A percentile compares a stretch with the other conserved stretches of the same genome.
phyloP scores from a whole-genome alignment of 2,329 filamentous ascomycete species.

The Fonsecaea erecta region DNA sequence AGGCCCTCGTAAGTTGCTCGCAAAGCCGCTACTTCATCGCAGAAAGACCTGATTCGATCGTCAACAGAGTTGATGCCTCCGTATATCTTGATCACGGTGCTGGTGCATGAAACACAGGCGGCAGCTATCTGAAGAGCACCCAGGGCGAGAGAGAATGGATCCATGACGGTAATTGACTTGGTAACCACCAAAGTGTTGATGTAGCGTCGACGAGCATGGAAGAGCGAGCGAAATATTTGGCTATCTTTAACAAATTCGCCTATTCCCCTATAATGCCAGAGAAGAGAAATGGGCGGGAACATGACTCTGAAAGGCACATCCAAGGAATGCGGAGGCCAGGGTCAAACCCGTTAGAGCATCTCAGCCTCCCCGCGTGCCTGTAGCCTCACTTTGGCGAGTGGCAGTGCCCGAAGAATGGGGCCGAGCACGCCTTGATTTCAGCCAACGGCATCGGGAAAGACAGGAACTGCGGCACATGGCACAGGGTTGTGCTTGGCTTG shows the following conservation, averaged over 20 bases:
- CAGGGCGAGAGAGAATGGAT: constrained; percentile 28
- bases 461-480: not conserved
- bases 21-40: constrained; percentile 32
- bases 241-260: not conserved
- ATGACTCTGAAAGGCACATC: not conserved
- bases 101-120: constrained; percentile 30
- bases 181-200: not conserved
- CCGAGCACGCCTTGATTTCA: not conserved
- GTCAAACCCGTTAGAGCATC: constrained; percentile 59
- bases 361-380: constrained; percentile 44
- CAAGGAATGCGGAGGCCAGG: not conserved
- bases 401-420: constrained; percentile 17
- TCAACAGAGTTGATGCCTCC: constrained; percentile 34
- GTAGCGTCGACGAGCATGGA: not conserved
- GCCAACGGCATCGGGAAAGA: not conserved
- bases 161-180: constrained; percentile 19
- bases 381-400: constrained; percentile 48
- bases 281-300: not conserved
- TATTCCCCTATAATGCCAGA: not conserved
- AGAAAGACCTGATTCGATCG: constrained; percentile 32
- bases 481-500: not conserved
- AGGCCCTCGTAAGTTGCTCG: constrained; percentile 33
- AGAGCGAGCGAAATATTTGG: constrained; percentile 1
- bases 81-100: constrained; percentile 36
- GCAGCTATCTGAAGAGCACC: constrained; percentile 32